These are phyloP conservation scores for Botryobasidium botryosum DNA, from an alignment of 768 basidiomycete genomes.

Conservation along the genomic window DNA sequence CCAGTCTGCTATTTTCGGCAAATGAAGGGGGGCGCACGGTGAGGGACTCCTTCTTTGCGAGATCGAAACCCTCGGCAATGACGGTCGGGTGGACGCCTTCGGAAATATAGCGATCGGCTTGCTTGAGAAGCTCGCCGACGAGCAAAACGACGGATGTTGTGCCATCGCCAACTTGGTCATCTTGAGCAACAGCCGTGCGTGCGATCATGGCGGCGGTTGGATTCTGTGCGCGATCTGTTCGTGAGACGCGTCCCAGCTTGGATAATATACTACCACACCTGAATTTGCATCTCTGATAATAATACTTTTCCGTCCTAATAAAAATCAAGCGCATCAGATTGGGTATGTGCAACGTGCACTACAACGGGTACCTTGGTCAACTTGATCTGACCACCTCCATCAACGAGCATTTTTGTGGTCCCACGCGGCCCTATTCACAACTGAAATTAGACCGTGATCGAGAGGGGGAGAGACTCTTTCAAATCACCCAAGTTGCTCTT, in stretches of 20 bases:
- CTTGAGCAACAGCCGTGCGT: slow-evolving; percentile 93
- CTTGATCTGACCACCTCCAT: slow-evolving; percentile 96
- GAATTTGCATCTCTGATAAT: slow-evolving; percentile 97
- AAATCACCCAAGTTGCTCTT: slow-evolving; percentile 80
- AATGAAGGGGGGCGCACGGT: slow-evolving; percentile 32
- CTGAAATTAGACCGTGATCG: slow-evolving; percentile 1
- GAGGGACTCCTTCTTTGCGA: slow-evolving; percentile 92
- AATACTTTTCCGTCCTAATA: slow-evolving; percentile 81
- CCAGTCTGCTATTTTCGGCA: too few relatives aligned
- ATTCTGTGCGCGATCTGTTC: slow-evolving; percentile 28
- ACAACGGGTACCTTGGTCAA: slow-evolving; percentile 61
- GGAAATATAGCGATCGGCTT: slow-evolving; percentile 92
- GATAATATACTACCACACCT: slow-evolving; percentile 17
- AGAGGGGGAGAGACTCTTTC: slow-evolving; percentile 8
- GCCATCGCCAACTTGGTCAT: slow-evolving; percentile 98
- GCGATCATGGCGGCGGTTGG: slow-evolving; percentile 99
- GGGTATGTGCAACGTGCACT: neutral
- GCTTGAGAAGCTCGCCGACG: slow-evolving; percentile 90
- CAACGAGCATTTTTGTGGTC: slow-evolving; percentile 98
- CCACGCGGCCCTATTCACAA: slow-evolving; percentile 66
- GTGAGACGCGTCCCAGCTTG: neutral
- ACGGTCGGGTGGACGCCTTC: slow-evolving; percentile 98
- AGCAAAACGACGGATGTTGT: slow-evolving; percentile 94
- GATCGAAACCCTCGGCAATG: slow-evolving; percentile 86
- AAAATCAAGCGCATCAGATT: neutral